Base-by-base conservation (phyloP, 768 basidiomycete species). In the Kwoniella sp. region DNA sequence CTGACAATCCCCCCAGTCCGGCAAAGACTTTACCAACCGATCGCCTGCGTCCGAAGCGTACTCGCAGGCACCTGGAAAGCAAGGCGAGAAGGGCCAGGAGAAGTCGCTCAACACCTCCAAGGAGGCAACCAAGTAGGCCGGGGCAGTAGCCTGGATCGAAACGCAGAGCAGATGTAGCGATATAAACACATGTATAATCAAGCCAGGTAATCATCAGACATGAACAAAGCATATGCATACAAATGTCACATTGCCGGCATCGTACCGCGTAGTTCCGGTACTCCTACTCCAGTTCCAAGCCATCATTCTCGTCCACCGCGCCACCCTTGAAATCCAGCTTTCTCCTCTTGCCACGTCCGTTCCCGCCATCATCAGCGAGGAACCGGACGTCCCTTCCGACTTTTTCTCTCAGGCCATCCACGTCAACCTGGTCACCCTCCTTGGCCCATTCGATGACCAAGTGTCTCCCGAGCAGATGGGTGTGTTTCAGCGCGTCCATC, bases 391-490 rank as follows among this genome's bases (percentile, higher is more conserved):
- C 75, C 69, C 84, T 84, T 43, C 85, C 85, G 28, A 91, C 87
- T 76, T 89, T 91, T 76, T 81, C 81, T 54, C 91, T 78, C 41
- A 95, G 70, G 49, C 70, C 79, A 26, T 87, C 87, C 46, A 92
- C 67, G 68, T 92, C 87, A 67, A 83, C 82, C 7, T 53, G 63
- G 23, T 73, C 71, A n/a, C 56, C 70, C 57, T 87, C 87, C 2
- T 78, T 85, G 0, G 92, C 90, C 91, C 92, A 95, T 72, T 98
- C 85, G 36, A 99, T 77, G 3, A 98, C 90, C 37, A 99, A 76
- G 79, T 99, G 95, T 29, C 95, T 78, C 8, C 95, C 93, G 19
- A 99, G 83, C 63, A 98, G 83, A 79, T 98, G 95, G 0, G 92
- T 95, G 74, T 98, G 91, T 60, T 83, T 82, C 20, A 99, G 80